These are phyloP conservation scores for Zygotorulaspora chibaensis DNA, from an alignment of 805 yeast species.

Conservation along the genomic window DNA sequence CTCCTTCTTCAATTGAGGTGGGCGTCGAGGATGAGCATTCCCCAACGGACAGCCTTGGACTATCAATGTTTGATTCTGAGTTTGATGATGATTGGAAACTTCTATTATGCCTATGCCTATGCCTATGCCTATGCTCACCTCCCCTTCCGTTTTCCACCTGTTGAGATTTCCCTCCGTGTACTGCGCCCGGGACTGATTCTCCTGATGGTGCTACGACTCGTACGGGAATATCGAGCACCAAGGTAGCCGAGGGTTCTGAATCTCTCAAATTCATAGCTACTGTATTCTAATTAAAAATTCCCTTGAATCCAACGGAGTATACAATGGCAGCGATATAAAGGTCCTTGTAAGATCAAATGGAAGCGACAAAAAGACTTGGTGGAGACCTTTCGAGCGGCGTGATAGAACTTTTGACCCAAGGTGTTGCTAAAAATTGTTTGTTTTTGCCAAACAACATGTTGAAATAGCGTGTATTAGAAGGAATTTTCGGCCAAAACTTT, in stretches of 20 bases:
- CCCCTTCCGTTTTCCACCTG: background rate
- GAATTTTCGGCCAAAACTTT: slow-evolving; percentile 3
- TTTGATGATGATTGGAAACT: slow-evolving; percentile 23
- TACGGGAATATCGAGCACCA: background rate
- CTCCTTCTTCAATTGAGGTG: slow-evolving; percentile 20
- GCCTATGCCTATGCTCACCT: slow-evolving; percentile 8
- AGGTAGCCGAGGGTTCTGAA: background rate
- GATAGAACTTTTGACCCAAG: background rate
- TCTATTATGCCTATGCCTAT: slow-evolving; percentile 13
- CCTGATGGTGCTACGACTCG: background rate
- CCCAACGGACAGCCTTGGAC: slow-evolving; percentile 22
- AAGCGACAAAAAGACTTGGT: background rate
- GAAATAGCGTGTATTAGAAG: slow-evolving; percentile 1
- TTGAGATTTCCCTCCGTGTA: background rate
- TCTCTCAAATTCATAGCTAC: background rate
- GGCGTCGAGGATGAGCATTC: slow-evolving; percentile 22
- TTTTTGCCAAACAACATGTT: background rate
- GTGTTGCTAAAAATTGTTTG: background rate
- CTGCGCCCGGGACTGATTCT: background rate
- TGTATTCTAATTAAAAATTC: background rate
- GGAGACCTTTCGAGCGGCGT: background rate
- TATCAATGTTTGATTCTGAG: slow-evolving; percentile 23
- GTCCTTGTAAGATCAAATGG: background rate
- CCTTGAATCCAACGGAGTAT: background rate
- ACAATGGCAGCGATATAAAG: background rate